phyloP scores from a whole-genome alignment of 2,329 filamentous ascomycete genomes.

The Nigrospora sphaerica region DNA sequence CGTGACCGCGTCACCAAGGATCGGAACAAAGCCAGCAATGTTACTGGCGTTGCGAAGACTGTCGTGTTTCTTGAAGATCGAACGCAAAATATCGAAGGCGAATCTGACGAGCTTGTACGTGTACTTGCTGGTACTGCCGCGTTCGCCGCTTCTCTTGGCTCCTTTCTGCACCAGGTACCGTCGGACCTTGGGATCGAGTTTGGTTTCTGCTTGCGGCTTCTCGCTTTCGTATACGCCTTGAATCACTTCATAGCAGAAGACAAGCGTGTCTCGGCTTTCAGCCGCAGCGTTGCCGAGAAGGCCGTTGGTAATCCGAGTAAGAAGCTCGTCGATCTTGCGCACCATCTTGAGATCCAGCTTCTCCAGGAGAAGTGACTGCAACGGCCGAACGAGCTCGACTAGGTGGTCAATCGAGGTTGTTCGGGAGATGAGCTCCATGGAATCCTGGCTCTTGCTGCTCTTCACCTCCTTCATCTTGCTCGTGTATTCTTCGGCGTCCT shows the following conservation, averaged over 20 bases:
- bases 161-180: slow-evolving; percentile 78
- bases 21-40: slow-evolving; percentile 76
- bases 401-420: slow-evolving; percentile 71
- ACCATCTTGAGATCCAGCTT: slow-evolving; percentile 78
- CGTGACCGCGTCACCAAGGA: slow-evolving; percentile 81
- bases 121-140: slow-evolving; percentile 68
- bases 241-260: slow-evolving; percentile 93
- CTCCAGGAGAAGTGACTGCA: slow-evolving; percentile 73
- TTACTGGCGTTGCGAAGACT: slow-evolving; percentile 73
- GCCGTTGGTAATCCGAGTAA: slow-evolving; percentile 76
- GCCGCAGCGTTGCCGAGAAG: slow-evolving; percentile 75
- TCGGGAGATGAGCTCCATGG: slow-evolving; percentile 86
- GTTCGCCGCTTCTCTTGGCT: slow-evolving; percentile 65
- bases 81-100: slow-evolving; percentile 77
- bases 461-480: slow-evolving; percentile 97
- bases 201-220: slow-evolving; percentile 42
- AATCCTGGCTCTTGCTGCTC: slow-evolving; percentile 96
- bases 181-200: slow-evolving; percentile 54
- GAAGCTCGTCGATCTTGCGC: slow-evolving; percentile 83
- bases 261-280: slow-evolving; percentile 72
- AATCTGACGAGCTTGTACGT: slow-evolving; percentile 85
- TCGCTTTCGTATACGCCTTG: slow-evolving; percentile 72
- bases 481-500: slow-evolving; percentile 91
- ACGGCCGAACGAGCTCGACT: slow-evolving; percentile 67
- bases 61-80: slow-evolving; percentile 80